Base-by-base conservation (phyloP, 169 alveolate species). In the Miamiensis avidus region DNA sequence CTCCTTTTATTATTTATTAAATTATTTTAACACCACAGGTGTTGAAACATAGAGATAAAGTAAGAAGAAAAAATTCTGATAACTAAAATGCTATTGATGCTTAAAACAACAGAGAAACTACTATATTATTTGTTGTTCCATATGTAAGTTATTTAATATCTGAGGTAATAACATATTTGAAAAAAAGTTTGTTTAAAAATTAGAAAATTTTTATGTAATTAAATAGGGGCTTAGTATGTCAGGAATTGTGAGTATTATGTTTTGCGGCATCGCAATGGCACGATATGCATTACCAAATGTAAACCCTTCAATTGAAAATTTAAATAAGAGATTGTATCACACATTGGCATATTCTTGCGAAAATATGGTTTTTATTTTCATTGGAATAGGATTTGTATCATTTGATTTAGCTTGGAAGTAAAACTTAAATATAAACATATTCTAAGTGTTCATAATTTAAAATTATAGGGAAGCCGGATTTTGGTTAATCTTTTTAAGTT, bases 131-230 rank as follows among this genome's bases (percentile, higher is more conserved):
- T 6, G 29, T 94, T 29, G 89, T 95, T 29, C 97, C 97, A 1
- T 94, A 95, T 94, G 88, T 94, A n/a, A 33, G 90, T 16, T 94
- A 94, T 72, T 82, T 94, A n/a, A 77, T 94, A 1, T 92, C 95
- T 29, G 69, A 49, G 20, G 69, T 49, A 49, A 49, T 49, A 11
- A 49, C 4, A 11, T 49, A 11, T 49, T 49, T 49, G 20, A 11
- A 11, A 49, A 49, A 49, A 49, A 11, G 20, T 49, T 49, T 49
- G 20, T 49, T 49, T 4, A 49, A 11, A 49, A 11, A 49, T 49
- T 49, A 49, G 20, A 49, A 49, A 49, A 11, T 49, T 11, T 49
- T 49, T 11, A 49, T 49, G 4, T 49, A 49, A 49, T 49, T 49
- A 49, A 49, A 49, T 84, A 88, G 65, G 92, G 85, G 27, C 33